Evolutionary conservation across 2,329 filamentous ascomycete genomes (phyloP), one percentile per base, ranked within the genome.

Genomic region (Cytospora piceicola): DNA sequence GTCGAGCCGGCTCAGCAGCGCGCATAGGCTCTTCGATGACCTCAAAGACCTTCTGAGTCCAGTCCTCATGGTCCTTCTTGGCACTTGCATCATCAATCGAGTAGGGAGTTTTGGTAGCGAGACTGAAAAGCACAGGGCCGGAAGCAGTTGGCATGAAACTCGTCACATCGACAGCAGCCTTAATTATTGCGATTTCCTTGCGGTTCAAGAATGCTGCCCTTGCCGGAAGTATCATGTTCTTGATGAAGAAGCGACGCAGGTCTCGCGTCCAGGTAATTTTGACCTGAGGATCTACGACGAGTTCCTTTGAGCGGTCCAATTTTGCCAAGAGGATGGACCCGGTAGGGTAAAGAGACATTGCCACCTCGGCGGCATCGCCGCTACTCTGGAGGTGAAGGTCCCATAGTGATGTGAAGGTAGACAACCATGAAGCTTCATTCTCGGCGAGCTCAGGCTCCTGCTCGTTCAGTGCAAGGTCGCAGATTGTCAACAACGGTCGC

Each of bases 151-250:
- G 69, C 1, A 75, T 75, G 11, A 70, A 72, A 3, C 74, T 71
- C 2, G 79, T 76, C 27, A 79, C 73, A 3, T 77, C 73, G 2
- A 85, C 75, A 1, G 81, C 79, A 29, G 74, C 73, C 15, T 76
- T 73, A 24, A 85, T 71, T 6, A 79, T 71, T 29, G 79, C 78
- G 51, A 82, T 73, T 30, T 78, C 77, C 49, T 76, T 76, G 27
- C 76, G 77, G 63, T 77, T 79, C 20, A 83, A 68, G 64, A 83
- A 87, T 1, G 76, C 74, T 1, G 81, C 77, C 64, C 82, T 79
- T 0, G 82, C 81, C 0, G 85, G 84, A 2, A 84, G 77, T 55
- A 86, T 79, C 63, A 88, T 75, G 69, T 80, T 83, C 36, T 78
- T 78, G 54, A 80, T 79, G 70, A 87, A 75, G 58, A 87, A 83